A percentile compares a stretch with the other conserved stretches of the same genome.
phyloP scores from a whole-genome alignment of 2,329 filamentous ascomycete species.

The Orbilia ellipsospora region DNA sequence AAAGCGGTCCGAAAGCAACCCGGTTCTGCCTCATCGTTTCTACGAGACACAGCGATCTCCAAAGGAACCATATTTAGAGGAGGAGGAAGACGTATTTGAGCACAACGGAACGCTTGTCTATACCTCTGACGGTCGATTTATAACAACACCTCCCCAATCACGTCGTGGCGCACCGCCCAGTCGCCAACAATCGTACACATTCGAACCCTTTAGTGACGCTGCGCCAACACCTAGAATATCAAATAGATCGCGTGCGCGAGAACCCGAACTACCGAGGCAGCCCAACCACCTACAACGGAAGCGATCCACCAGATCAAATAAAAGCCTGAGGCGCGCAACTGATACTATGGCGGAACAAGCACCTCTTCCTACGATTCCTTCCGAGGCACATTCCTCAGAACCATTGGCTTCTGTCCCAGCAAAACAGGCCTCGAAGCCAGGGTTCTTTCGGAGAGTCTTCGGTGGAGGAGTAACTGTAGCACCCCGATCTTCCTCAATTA shows the following conservation, averaged over 20 bases:
- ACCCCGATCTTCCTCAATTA: constrained; percentile 49
- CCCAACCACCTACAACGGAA: constrained; percentile 58
- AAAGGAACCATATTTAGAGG: constrained; percentile 32
- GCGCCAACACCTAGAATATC: constrained; percentile 88
- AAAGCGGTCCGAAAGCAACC: constrained; percentile 57
- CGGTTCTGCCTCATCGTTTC: constrained; percentile 54
- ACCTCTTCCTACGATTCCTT: constrained; percentile 60
- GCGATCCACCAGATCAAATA: constrained; percentile 58
- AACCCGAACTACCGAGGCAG: constrained; percentile 62
- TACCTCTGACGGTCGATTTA: constrained; percentile 57
- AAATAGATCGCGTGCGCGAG: constrained; percentile 75
- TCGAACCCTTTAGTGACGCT: constrained; percentile 68
- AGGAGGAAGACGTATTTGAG: constrained; percentile 59
- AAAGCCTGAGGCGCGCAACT: constrained; percentile 55
- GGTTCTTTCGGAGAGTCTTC: constrained; percentile 95
- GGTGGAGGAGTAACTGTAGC: constrained; percentile 64
- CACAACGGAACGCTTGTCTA: constrained; percentile 57
- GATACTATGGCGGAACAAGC: constrained; percentile 47
- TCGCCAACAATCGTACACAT: constrained; percentile 70
- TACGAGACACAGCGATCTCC: constrained; percentile 35
- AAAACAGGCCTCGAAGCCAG: constrained; percentile 75
- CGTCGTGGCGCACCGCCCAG: constrained; percentile 65
- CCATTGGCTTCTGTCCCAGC: constrained; percentile 60
- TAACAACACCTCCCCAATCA: constrained; percentile 57
- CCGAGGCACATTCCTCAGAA: constrained; percentile 62